These are phyloP conservation scores for Capsella rubella DNA, from an alignment of 441 rosid species.

Conservation along the genomic window DNA sequence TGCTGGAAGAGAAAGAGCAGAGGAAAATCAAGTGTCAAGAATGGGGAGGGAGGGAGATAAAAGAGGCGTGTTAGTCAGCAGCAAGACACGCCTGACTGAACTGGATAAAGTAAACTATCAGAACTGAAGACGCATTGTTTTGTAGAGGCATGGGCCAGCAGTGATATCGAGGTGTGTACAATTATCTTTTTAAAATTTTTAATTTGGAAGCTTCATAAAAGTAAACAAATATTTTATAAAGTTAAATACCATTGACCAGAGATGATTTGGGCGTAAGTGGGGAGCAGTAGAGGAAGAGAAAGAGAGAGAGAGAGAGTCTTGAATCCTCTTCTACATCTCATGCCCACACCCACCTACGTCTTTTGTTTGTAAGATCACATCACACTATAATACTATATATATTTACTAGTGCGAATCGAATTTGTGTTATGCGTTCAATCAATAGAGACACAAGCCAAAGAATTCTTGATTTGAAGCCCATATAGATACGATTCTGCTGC, in stretches of 20 bases:
- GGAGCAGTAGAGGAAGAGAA: not conserved
- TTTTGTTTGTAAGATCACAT: no score
- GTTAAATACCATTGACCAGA: constrained; percentile 8
- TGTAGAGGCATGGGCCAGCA: constrained; percentile 6
- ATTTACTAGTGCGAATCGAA: no score
- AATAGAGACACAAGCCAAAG: no score
- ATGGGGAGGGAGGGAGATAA: constrained; percentile 14
- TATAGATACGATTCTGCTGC: no score
- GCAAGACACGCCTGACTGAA: not conserved
- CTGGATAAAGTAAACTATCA: not conserved
- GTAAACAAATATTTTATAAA: not conserved
- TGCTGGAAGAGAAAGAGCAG: constrained; percentile 26
- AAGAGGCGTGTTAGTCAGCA: not conserved
- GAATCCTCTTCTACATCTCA: not conserved
- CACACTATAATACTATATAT: no score
- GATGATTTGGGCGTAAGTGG: not conserved
- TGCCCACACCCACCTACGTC: not conserved
- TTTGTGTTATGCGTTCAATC: no score
- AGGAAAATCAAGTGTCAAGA: not conserved
- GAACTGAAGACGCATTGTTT: not conserved
- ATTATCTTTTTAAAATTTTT: not conserved
- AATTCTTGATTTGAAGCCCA: no score
- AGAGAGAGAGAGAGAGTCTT: no score
- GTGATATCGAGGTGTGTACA: constrained; percentile 8
- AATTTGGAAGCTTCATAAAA: not conserved